Conservation (phyloP, 2,329 filamentous ascomycete genomes). For the Fusarium sp. region DNA sequence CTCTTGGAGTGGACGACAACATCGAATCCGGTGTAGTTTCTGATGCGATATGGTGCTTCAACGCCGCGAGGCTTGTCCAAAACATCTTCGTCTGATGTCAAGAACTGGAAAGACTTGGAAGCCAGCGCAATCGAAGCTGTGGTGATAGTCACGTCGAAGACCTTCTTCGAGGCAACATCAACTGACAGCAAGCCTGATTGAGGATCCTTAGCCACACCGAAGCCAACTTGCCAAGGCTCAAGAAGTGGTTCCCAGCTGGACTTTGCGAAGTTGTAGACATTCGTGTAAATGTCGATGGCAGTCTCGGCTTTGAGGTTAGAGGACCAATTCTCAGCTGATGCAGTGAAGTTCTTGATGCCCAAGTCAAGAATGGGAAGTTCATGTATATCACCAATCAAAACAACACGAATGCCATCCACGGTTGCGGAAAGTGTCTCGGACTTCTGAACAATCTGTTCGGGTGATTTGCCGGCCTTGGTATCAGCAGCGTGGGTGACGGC, state of each 20-base stretch:
- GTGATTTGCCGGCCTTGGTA: conserved; percentile 36
- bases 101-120: conserved; percentile 92
- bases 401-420: conserved; percentile 89
- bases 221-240: conserved; percentile 95
- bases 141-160: conserved; percentile 91
- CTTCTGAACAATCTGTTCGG: conserved; percentile 36
- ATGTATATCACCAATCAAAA: conserved; percentile 95
- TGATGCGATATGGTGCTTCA: conserved; percentile 92
- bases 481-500: conserved; percentile 40
- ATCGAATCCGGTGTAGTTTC: conserved; percentile 96
- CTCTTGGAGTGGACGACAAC: conserved; percentile 86
- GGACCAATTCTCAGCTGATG: conserved; percentile 92
- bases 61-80: conserved; percentile 91
- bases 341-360: conserved; percentile 89
- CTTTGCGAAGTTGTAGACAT: conserved; percentile 99
- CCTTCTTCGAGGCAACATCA: conserved; percentile 89
- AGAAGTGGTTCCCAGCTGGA: conserved; percentile 97
- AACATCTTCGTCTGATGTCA: conserved; percentile 87
- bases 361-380: conserved; percentile 95
- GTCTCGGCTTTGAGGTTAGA: conserved; percentile 87
- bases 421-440: conserved; percentile 86
- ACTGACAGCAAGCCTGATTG: conserved; percentile 82
- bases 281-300: conserved; percentile 92
- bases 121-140: conserved; percentile 93
- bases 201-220: conserved; percentile 85